Percentiles rank a stretch among this genome's conserved stretches.
Evolutionary conservation across 106 monocot genomes (phyloP).

Genomic region (Acanthochlamys bracteata): DNA sequence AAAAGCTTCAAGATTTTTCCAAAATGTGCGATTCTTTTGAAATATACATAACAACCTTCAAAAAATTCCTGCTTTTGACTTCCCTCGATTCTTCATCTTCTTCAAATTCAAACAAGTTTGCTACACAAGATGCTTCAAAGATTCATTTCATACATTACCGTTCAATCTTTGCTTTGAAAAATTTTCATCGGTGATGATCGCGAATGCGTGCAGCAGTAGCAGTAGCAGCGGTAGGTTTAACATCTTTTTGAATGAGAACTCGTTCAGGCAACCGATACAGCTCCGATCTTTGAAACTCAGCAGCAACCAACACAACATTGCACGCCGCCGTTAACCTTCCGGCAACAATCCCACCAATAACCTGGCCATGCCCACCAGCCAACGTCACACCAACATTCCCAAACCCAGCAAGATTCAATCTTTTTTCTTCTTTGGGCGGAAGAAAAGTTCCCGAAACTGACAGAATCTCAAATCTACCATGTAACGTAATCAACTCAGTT

Average conservation of each 20-base stretch:
- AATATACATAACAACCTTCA: too few species aligned
- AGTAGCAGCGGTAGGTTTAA: not conserved
- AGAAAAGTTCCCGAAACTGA: conserved; percentile 5
- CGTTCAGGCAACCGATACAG: not conserved
- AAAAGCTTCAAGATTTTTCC: too few species aligned
- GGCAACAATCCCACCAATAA: conserved; percentile 3
- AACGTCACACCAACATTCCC: not conserved
- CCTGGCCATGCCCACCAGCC: conserved; percentile 6
- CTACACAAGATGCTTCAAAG: not conserved
- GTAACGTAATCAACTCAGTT: not conserved
- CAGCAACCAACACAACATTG: conserved; percentile 4
- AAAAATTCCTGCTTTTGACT: too few species aligned
- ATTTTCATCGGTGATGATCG: not conserved
- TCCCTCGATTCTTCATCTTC: too few species aligned
- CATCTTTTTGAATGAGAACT: not conserved
- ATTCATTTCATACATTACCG: not conserved
- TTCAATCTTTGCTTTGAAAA: not conserved
- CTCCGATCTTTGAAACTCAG: not conserved
- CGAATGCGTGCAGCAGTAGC: not conserved
- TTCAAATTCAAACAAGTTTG: not conserved
- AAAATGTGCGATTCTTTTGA: too few species aligned
- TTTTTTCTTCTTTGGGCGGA: not conserved
- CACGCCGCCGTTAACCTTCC: conserved; percentile 1
- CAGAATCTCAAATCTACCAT: conserved; percentile 12
- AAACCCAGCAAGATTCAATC: too few species aligned